These are phyloP conservation scores for Vitis rupestris DNA, from an alignment of 164 flowering plant species.

Conservation along the genomic window DNA sequence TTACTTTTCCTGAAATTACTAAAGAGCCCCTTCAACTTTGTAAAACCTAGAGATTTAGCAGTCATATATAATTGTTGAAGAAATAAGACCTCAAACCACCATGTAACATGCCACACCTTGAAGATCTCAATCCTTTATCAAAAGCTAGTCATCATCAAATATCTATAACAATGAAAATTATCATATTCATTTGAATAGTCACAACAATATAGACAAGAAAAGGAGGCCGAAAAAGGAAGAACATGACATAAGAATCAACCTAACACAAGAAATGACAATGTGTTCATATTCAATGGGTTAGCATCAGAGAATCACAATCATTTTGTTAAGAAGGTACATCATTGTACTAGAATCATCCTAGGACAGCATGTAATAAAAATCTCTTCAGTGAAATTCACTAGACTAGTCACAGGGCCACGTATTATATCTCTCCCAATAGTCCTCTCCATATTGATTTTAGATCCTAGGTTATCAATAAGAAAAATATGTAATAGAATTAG, in stretches of 20 bases:
- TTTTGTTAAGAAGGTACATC: not conserved
- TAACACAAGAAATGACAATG: not conserved
- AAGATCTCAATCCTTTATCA: not conserved
- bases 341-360: not conserved
- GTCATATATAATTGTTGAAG: not conserved
- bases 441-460: not conserved
- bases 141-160: not conserved
- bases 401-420: not conserved
- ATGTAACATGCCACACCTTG: not conserved
- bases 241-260: not conserved
- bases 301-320: not conserved
- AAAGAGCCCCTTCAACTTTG: not conserved
- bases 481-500: not conserved
- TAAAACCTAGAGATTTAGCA: not conserved
- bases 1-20: not conserved
- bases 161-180: not conserved
- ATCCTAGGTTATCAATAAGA: not conserved
- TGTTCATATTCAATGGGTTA: not conserved
- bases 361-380: not conserved
- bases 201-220: not conserved
- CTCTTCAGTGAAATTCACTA: not conserved
- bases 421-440: not conserved
- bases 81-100: not conserved
- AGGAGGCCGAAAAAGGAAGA: not conserved
- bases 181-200: not conserved